These are phyloP conservation scores for Hanseniaspora pseudoguilliermondii DNA, from an alignment of 805 yeast genomes.

Conservation along the genomic window DNA sequence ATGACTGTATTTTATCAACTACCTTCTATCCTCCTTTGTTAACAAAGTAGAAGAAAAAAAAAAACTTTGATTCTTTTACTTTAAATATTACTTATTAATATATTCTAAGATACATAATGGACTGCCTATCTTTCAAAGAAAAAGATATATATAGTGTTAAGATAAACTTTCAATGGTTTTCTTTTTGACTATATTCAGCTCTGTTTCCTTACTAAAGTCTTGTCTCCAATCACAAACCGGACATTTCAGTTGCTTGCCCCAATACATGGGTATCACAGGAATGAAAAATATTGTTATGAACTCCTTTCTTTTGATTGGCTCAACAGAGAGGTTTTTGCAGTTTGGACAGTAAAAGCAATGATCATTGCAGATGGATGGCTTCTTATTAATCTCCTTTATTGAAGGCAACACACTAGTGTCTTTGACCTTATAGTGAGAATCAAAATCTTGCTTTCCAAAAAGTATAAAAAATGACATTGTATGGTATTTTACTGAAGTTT, in stretches of 20 bases:
- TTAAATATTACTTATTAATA: too few species aligned
- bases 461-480: constrained; percentile 22
- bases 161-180: constrained; percentile 12
- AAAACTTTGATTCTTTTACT: not conserved
- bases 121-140: too few species aligned
- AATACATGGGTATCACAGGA: constrained; percentile 42
- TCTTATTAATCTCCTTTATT: not conserved
- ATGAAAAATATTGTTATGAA: constrained; percentile 43
- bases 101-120: not conserved
- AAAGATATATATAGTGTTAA: not conserved
- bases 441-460: constrained; percentile 28
- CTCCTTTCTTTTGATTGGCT: constrained; percentile 40
- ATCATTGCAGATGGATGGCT: constrained; percentile 14
- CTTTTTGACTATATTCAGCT: constrained; percentile 24
- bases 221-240: constrained; percentile 40
- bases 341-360: constrained; percentile 36
- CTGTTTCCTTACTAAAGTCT: constrained; percentile 25
- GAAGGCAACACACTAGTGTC: constrained; percentile 5
- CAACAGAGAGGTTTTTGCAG: constrained; percentile 45
- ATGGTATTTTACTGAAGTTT: not conserved
- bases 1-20: not conserved
- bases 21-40: too few species aligned
- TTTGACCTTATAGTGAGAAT: constrained; percentile 22
- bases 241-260: constrained; percentile 41
- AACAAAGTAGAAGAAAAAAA: not conserved